phyloP scores from a whole-genome alignment of 2,329 filamentous ascomycete species.

The Colletotrichum orchidophilum region DNA sequence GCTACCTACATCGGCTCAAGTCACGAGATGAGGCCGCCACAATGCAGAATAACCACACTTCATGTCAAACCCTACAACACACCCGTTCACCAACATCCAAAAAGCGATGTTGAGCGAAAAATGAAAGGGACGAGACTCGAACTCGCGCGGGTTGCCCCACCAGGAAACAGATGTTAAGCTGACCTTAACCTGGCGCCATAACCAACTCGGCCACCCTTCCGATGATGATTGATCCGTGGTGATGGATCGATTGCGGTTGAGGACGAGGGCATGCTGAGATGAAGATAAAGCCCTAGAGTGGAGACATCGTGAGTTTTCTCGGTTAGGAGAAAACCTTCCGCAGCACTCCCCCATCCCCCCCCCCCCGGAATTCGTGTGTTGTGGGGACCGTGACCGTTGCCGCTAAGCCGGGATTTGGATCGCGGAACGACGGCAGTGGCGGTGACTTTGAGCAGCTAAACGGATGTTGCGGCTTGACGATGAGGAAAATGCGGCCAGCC shows the following conservation, averaged over 20 bases:
- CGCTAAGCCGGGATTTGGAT: not conserved
- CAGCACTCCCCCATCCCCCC: no score
- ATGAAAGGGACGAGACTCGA: constrained; percentile 34
- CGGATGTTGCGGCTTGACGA: not conserved
- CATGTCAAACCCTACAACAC: no score
- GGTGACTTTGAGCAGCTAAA: not conserved
- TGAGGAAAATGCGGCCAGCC: not conserved
- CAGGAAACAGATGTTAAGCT: constrained; percentile 34
- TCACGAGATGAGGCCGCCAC: no score
- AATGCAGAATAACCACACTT: not conserved
- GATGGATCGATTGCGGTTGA: not conserved
- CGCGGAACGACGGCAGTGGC: not conserved
- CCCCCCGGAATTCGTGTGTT: not conserved
- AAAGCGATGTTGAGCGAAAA: no score
- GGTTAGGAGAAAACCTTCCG: not conserved
- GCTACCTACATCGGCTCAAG: no score
- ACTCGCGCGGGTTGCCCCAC: constrained; percentile 34
- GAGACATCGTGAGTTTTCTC: not conserved
- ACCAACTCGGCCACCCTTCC: constrained; percentile 34
- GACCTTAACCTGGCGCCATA: constrained; percentile 35
- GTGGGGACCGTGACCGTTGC: not conserved
- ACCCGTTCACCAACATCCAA: not conserved
- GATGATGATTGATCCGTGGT: not conserved
- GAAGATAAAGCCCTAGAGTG: not conserved
- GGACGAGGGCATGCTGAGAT: not conserved